These are phyloP conservation scores for Didymella glomerata DNA, from an alignment of 2,329 filamentous ascomycete genomes.

Conservation along the genomic window DNA sequence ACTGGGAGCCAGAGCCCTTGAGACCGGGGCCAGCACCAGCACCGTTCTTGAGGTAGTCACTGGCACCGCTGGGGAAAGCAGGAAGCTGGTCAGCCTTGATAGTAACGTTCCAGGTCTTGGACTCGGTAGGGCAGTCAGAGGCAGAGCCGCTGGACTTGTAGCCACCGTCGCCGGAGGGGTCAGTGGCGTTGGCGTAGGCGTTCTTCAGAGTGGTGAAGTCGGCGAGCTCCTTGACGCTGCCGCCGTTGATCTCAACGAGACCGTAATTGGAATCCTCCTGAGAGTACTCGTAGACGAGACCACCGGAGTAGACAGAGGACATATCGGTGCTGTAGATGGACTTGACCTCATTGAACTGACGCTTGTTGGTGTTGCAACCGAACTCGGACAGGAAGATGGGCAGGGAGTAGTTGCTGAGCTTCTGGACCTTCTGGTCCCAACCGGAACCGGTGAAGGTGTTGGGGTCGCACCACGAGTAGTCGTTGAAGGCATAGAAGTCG, in stretches of 20 bases:
- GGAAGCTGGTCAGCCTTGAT: slow-evolving; percentile 60
- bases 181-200: slow-evolving; percentile 59
- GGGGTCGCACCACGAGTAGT: slow-evolving; percentile 85
- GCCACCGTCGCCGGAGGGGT: slow-evolving; percentile 65
- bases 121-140: slow-evolving; percentile 63
- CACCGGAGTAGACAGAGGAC: slow-evolving; percentile 91
- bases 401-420: slow-evolving; percentile 84
- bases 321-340: slow-evolving; percentile 84
- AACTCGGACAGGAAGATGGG: slow-evolving; percentile 96
- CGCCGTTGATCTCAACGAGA: slow-evolving; percentile 71
- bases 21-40: slow-evolving; percentile 67
- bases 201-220: slow-evolving; percentile 70
- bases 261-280: slow-evolving; percentile 73
- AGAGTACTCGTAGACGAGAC: slow-evolving; percentile 95
- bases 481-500: slow-evolving; percentile 90
- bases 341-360: slow-evolving; percentile 80
- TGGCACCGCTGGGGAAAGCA: slow-evolving; percentile 63
- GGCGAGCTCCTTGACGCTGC: slow-evolving; percentile 63
- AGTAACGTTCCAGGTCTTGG: slow-evolving; percentile 65
- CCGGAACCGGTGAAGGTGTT: slow-evolving; percentile 74
- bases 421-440: slow-evolving; percentile 88
- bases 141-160: slow-evolving; percentile 64
- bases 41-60: slow-evolving; percentile 65
- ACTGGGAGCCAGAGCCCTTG: slow-evolving; percentile 63
- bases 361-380: slow-evolving; percentile 84